A percentile compares a stretch with the other conserved stretches of the same genome.
phyloP scores from a whole-genome alignment of 768 basidiomycete species.

The Lentinula sp. region DNA sequence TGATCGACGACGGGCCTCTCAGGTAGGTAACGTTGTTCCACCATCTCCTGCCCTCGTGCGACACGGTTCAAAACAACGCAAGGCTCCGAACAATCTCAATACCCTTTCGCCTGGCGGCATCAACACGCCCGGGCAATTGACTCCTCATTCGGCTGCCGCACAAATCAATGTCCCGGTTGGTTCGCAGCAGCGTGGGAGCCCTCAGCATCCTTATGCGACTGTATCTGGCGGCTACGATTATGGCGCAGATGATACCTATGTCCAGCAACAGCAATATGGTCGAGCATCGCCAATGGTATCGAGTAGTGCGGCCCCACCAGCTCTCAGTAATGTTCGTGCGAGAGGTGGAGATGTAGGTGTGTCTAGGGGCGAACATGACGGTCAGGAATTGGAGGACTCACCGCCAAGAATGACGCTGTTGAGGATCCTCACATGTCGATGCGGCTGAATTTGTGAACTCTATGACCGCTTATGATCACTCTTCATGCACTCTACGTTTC shows the following conservation, averaged over 20 bases:
- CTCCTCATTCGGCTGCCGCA: constrained; percentile 70
- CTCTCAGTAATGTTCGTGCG: constrained; percentile 68
- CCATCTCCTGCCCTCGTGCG: constrained; percentile 79
- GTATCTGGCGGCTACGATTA: constrained; percentile 59
- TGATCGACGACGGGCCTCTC: constrained; percentile 62
- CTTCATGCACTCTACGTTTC: constrained; percentile 18
- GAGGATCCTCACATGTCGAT: constrained; percentile 74
- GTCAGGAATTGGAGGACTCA: constrained; percentile 49
- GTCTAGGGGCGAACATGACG: constrained; percentile 55
- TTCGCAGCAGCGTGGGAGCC: constrained; percentile 39
- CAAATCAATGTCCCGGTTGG: constrained; percentile 70
- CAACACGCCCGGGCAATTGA: constrained; percentile 47
- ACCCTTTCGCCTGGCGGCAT: constrained; percentile 50
- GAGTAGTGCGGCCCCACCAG: constrained; percentile 62
- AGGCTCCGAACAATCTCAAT: constrained; percentile 52
- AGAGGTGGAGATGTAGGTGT: constrained; percentile 63
- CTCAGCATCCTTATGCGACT: constrained; percentile 70
- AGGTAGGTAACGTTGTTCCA: constrained; percentile 51
- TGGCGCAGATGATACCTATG: constrained; percentile 52
- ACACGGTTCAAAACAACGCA: constrained; percentile 67
- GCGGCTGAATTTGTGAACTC: constrained; percentile 40
- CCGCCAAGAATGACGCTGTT: constrained; percentile 51
- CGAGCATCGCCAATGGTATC: constrained; percentile 80
- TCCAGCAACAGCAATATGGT: constrained; percentile 59
- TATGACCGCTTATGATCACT: constrained; percentile 17